Percentiles rank a stretch among this genome's conserved stretches.
phyloP scores from a whole-genome alignment of 805 yeast species.

The Isabelozyma heimii region DNA sequence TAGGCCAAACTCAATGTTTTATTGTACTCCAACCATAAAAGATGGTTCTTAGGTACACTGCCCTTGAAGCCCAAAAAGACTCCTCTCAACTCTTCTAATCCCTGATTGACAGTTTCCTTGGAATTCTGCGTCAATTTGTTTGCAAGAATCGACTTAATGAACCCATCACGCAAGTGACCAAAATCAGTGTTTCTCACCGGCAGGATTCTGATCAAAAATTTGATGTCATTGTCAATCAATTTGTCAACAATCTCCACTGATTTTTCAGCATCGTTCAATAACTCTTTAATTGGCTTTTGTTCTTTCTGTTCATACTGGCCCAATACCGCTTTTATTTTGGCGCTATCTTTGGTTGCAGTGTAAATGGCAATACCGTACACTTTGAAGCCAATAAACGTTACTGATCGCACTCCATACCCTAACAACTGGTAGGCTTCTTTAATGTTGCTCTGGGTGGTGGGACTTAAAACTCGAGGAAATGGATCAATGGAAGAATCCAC shows the following conservation, averaged over 20 bases:
- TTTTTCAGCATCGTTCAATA: conserved; percentile 49
- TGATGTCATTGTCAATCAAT: conserved; percentile 57
- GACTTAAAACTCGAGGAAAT: conserved; percentile 31
- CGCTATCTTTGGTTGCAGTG: conserved; percentile 59
- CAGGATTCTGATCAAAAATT: conserved; percentile 69
- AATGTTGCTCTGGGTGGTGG: conserved; percentile 15
- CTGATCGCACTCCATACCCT: conserved; percentile 81
- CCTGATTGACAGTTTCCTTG: conserved; percentile 45
- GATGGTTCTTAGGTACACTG: conserved; percentile 72
- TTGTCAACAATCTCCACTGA: conserved; percentile 55
- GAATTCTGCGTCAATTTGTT: conserved; percentile 54
- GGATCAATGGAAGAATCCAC: conserved; percentile 54
- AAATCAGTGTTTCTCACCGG: conserved; percentile 92
- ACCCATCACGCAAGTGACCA: conserved; percentile 85
- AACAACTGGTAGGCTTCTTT: conserved; percentile 49
- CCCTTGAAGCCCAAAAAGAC: conserved; percentile 61
- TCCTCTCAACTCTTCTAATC: conserved; percentile 63
- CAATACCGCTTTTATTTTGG: conserved; percentile 17
- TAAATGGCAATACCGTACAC: conserved; percentile 89
- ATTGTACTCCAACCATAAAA: conserved; percentile 57
- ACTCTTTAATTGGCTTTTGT: conserved; percentile 12
- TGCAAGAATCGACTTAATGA: conserved; percentile 74
- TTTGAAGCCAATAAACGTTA: conserved; percentile 76
- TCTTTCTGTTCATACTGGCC: conserved; percentile 10
- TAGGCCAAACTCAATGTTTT: conserved; percentile 25